Conservation (phyloP, 331 rosid species). For the Saraca asoca region DNA sequence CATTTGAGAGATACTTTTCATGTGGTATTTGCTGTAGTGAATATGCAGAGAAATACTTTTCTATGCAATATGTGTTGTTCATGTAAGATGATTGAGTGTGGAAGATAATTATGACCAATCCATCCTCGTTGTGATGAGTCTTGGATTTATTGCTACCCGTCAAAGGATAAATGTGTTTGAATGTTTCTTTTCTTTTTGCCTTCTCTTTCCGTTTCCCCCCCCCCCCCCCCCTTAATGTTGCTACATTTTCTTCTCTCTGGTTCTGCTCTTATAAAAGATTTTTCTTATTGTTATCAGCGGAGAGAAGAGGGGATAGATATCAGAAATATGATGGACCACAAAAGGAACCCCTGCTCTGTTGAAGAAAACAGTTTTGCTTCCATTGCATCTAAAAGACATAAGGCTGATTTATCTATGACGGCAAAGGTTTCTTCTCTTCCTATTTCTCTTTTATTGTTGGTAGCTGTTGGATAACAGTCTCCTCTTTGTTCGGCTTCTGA, state of each 20-base stretch:
- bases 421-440: constrained; percentile 64
- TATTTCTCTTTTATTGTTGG: constrained; percentile 7
- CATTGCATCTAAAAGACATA: constrained; percentile 81
- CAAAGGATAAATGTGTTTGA: background rate
- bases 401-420: constrained; percentile 72
- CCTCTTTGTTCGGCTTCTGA: background rate
- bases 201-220: background rate
- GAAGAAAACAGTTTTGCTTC: constrained; percentile 69
- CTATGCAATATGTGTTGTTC: background rate
- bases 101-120: background rate
- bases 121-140: background rate
- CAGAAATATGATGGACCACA: constrained; percentile 77
- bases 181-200: constrained; percentile 8
- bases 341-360: constrained; percentile 79
- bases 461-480: constrained; percentile 11
- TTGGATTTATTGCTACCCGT: background rate
- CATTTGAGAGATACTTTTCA: too few species aligned
- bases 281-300: constrained; percentile 40
- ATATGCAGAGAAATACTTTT: too few species aligned
- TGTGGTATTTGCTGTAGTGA: too few species aligned
- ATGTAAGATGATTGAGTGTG: constrained; percentile 10
- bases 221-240: constrained; percentile 1
- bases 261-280: constrained; percentile 17
- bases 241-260: constrained; percentile 4
- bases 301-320: constrained; percentile 76